These are phyloP conservation scores for Coemansia sp. DNA, from an alignment of 192 early-diverging fungal genomes.

Conservation along the genomic window DNA sequence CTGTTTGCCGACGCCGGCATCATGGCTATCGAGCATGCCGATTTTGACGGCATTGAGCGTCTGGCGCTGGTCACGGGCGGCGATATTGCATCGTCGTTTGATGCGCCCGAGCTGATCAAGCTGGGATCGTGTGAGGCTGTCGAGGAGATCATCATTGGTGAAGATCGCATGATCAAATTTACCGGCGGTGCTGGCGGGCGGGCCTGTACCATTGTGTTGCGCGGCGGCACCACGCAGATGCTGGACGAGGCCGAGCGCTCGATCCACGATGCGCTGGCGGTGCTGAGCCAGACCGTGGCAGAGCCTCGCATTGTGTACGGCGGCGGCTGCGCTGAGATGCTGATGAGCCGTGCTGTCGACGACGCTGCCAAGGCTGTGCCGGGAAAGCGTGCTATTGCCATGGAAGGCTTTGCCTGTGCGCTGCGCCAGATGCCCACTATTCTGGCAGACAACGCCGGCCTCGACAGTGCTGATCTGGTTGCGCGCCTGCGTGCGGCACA, in stretches of 20 bases:
- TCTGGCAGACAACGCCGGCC: slow-evolving; percentile 95
- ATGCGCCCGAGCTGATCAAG: slow-evolving; percentile 94
- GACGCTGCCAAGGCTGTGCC: slow-evolving; percentile 86
- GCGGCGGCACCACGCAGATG: slow-evolving; percentile 92
- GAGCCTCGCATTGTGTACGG: slow-evolving; percentile 93
- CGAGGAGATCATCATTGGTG: slow-evolving; percentile 98
- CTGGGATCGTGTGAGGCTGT: slow-evolving; percentile 94
- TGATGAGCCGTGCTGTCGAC: slow-evolving; percentile 98
- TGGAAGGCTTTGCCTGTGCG: slow-evolving; percentile 93
- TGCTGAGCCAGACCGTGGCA: slow-evolving; percentile 90
- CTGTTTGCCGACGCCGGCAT: slow-evolving; percentile 97
- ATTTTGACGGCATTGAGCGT: slow-evolving; percentile 97
- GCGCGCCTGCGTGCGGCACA: slow-evolving; percentile 91
- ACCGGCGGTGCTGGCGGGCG: slow-evolving; percentile 91
- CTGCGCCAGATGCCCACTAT: slow-evolving; percentile 97
- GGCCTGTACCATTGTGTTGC: slow-evolving; percentile 97
- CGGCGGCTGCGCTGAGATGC: slow-evolving; percentile 94
- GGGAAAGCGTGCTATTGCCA: slow-evolving; percentile 94
- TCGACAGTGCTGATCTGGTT: slow-evolving; percentile 92
- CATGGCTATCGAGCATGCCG: slow-evolving; percentile 97
- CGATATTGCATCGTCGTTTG: slow-evolving; percentile 98
- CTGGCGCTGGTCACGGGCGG: slow-evolving; percentile 97
- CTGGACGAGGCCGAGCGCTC: slow-evolving; percentile 97
- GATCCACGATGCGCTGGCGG: slow-evolving; percentile 94
- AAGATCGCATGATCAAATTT: slow-evolving; percentile 98